Base-by-base conservation (phyloP, 202 grass and related monocot genomes). In the Setaria italica region DNA sequence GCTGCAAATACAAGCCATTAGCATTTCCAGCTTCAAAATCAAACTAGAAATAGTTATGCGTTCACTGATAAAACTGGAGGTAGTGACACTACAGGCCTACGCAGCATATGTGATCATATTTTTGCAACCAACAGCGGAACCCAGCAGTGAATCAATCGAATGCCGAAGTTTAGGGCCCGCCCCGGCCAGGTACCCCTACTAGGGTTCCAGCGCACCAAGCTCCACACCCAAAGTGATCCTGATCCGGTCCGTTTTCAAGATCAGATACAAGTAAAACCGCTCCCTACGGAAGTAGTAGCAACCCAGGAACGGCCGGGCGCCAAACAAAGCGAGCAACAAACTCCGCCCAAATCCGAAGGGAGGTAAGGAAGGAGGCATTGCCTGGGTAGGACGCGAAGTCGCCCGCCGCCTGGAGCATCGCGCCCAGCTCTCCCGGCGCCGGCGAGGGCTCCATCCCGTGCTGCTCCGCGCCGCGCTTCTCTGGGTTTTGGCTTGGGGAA, bases 301-400 rank as follows among this genome's bases (percentile, higher is more conserved):
- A 1, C 84, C 49, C 46, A 33, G 32, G 32, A 62, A 37, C 64
- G 9, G 55, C 9, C 5, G 50, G 17, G 50, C 16, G 3, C 32
- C 10, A 21, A 37, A 82, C 55, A 33, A 51, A 10, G 55, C 66
- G 48, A 65, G 43, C 16, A 62, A 70, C 53, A 33, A 69, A 15
- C 29, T 62, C 39, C 49, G 59, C 81, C 41, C 32, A 41, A 66
- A 35, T n/a, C 25, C 1, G 5, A 65, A 29, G 11, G n/a, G 32
- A 49, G 37, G 37, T 3, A 19, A 7, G 59, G 37, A 30, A 41
- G 32, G 21, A 29, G 21, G 7, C 72, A 20, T 47, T 58, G 81
- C 93, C 93, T 62, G 93, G 88, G 72, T 90, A 92, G 48, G 90
- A 86, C n/a, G 72, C 90, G 71, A 95, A 95, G 35, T 92, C 90